Conservation (phyloP, 495 filamentous ascomycete genomes). For the Penicillium cosmopolitanum region DNA sequence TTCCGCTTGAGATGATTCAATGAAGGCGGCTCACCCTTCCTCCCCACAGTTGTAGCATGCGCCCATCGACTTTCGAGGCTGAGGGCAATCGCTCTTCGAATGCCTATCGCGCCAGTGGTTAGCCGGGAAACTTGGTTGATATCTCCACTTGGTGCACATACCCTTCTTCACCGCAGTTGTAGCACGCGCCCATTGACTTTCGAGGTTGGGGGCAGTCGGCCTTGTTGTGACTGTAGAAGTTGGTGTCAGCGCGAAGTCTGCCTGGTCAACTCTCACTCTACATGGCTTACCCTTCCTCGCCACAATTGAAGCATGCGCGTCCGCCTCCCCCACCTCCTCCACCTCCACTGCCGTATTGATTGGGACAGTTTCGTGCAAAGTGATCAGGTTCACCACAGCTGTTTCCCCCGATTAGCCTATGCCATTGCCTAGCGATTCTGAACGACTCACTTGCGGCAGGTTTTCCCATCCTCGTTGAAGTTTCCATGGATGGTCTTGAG, state of each 20-base stretch:
- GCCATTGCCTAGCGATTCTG: background rate
- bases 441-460: conserved; percentile 51
- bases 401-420: background rate
- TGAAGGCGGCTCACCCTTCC: conserved; percentile 49
- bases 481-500: background rate
- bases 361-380: conserved; percentile 61
- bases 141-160: background rate
- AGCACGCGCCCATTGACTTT: conserved; percentile 6
- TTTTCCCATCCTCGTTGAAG: conserved; percentile 23
- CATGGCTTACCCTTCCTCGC: conserved; percentile 1
- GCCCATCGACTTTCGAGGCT: conserved; percentile 65
- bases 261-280: background rate
- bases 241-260: background rate
- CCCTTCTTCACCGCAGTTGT: conserved; percentile 10
- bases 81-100: conserved; percentile 66
- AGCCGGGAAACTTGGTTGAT: background rate
- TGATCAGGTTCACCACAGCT: conserved; percentile 60
- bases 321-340: conserved; percentile 9
- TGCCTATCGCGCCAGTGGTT: background rate
- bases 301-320: conserved; percentile 5
- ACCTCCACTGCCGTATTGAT: conserved; percentile 10
- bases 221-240: conserved; percentile 9
- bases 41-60: conserved; percentile 70
- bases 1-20: background rate
- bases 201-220: conserved; percentile 45